phyloP scores from a whole-genome alignment of 1,284 basidiomycete species.

The Afroboletus lepidellus region DNA sequence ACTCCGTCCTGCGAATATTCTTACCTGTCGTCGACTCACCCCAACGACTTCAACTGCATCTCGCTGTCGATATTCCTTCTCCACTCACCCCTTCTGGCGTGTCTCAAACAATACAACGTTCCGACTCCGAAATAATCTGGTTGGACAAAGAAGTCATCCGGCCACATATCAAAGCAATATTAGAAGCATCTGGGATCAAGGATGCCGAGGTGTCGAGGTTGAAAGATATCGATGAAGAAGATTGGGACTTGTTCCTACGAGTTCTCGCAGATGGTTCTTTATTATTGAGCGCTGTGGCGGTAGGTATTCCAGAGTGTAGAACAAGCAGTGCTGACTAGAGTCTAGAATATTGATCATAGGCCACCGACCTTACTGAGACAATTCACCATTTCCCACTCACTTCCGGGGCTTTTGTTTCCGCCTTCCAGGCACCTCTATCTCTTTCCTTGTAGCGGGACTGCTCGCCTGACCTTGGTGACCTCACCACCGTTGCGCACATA shows the following conservation, averaged over 20 bases:
- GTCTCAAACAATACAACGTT: constrained; percentile 22
- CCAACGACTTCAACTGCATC: constrained; percentile 80
- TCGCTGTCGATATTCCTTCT: constrained; percentile 65
- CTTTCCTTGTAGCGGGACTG: constrained; percentile 46
- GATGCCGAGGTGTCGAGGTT: constrained; percentile 46
- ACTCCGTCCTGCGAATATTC: constrained; percentile 80
- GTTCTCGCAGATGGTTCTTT: constrained; percentile 70
- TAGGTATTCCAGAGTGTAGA: constrained; percentile 37
- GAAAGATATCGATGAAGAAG: constrained; percentile 62
- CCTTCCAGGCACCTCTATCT: constrained; percentile 53
- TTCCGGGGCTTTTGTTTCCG: constrained; percentile 45
- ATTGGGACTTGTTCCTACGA: constrained; percentile 78
- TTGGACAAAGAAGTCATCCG: constrained; percentile 58
- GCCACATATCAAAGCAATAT: constrained; percentile 44
- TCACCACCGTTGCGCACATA: constrained; percentile 60
- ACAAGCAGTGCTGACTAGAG: constrained; percentile 12
- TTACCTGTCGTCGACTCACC: constrained; percentile 86
- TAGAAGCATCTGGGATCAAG: constrained; percentile 32
- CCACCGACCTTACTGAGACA: constrained; percentile 84
- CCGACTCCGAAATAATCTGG: constrained; percentile 58
- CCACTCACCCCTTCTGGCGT: constrained; percentile 41
- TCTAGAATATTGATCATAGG: constrained; percentile 81
- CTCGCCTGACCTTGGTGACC: constrained; percentile 55
- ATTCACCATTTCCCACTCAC: constrained; percentile 67
- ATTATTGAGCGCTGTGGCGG: constrained; percentile 70